Base-by-base conservation (phyloP, 2,329 filamentous ascomycete genomes). In the Fusarium tjaetaba region DNA sequence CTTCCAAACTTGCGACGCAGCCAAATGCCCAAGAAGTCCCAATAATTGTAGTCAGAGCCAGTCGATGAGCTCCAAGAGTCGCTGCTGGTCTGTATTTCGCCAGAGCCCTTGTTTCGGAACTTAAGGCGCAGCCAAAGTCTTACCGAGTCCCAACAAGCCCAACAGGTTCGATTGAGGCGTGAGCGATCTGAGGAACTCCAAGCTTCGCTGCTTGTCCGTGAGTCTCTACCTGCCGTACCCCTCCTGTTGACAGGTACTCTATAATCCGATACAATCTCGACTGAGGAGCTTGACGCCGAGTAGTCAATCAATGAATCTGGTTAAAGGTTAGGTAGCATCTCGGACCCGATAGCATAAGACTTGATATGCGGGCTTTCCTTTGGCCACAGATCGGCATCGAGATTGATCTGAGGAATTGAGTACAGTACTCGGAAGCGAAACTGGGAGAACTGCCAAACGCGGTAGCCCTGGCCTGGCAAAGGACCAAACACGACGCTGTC, bases 181-280 rank as follows among this genome's bases (percentile, higher is more conserved):
- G 13, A 32, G 2, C 32, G 32, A 14, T 32, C 13, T 32, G 4
- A 32, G 30, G 30, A 24, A 20, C 30, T 51, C 48, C n/a, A 51
- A 51, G 30, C 4, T 24, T 51, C 48, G 2, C n/a, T 51, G 4
- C 30, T 24, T 4, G 13, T 34, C 30, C 5, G 11, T 20, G 48
- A 14, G 1, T 18, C 11, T 16, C 9, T 14, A 8, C 14, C 10
- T 3, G 3, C 13, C 7, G 9, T 26, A 7, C 20, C n/a, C 10
- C 4, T 28, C 13, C 32, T 28, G 7, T 22, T 22, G 13, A 20
- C 4, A 26, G 7, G 24, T 26, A 11, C 18, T 22, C 24, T 16
- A 26, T 26, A 24, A 20, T 11, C 10, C 2, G 13, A 26, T 2
- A 22, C 18, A 28, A 26, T 22, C 7, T 36, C 49, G 5, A 38